Evolutionary conservation across 495 filamentous ascomycete genomes (phyloP).

Genomic region (Pyrenopolyporus hunteri): DNA sequence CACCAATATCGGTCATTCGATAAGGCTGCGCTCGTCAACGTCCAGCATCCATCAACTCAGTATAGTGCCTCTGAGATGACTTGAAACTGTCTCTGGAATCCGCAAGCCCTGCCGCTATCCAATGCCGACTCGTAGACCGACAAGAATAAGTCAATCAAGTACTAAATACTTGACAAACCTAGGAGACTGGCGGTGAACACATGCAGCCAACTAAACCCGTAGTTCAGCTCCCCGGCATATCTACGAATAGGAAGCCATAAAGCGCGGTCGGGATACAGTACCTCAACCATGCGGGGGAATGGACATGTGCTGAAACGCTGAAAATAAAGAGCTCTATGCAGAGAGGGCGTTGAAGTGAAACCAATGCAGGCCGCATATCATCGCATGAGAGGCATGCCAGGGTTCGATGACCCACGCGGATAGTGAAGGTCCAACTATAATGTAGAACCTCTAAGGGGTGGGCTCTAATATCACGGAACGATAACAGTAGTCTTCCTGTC

Average conservation of each 20-base stretch:
- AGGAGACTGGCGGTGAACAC: conserved; percentile 36
- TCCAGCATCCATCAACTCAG: not conserved
- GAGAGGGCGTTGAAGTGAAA: conserved; percentile 28
- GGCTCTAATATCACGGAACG: conserved; percentile 28
- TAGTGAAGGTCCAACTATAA: conserved; percentile 34
- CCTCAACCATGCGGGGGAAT: conserved; percentile 30
- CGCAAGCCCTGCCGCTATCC: conserved; percentile 12
- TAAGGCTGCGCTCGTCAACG: conserved; percentile 32
- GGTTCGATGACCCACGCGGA: conserved; percentile 29
- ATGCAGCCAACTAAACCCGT: conserved; percentile 23
- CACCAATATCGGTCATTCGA: conserved; percentile 26
- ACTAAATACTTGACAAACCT: conserved; percentile 15
- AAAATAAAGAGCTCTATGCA: conserved; percentile 20
- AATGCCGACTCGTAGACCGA: conserved; percentile 18
- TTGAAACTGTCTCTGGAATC: conserved; percentile 10
- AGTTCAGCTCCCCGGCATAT: conserved; percentile 30
- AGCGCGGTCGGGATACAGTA: conserved; percentile 32
- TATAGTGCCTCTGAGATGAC: conserved; percentile 4
- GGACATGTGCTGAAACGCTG: conserved; percentile 20
- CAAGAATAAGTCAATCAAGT: conserved; percentile 4
- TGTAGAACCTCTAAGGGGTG: conserved; percentile 22
- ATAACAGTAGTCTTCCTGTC: conserved; percentile 18
- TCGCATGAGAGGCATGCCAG: conserved; percentile 25
- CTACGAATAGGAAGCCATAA: conserved; percentile 19
- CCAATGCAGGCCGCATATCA: conserved; percentile 30